These are phyloP conservation scores for Xylaria nigripes DNA, from an alignment of 495 filamentous ascomycete species.

Conservation along the genomic window DNA sequence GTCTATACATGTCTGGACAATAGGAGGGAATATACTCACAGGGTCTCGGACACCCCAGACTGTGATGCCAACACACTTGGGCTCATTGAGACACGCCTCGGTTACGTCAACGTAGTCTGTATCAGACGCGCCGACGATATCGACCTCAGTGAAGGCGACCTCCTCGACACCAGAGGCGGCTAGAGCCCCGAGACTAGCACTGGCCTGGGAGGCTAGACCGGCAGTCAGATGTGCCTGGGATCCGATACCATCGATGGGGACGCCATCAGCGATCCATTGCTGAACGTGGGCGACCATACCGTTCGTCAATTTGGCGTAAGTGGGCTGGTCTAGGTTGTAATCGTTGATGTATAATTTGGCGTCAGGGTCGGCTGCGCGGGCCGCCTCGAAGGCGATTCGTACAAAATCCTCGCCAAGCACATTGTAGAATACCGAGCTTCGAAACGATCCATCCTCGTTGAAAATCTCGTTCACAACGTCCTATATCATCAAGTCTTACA, in stretches of 20 bases:
- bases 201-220: constrained; percentile 37
- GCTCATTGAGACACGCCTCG: constrained; percentile 54
- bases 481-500: constrained; percentile 14
- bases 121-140: constrained; percentile 51
- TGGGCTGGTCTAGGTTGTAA: constrained; percentile 50
- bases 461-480: constrained; percentile 64
- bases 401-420: constrained; percentile 52
- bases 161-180: constrained; percentile 45
- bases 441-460: constrained; percentile 52
- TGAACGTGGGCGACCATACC: constrained; percentile 58
- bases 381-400: constrained; percentile 54
- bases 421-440: constrained; percentile 49
- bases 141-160: constrained; percentile 57
- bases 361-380: constrained; percentile 48
- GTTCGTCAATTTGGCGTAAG: constrained; percentile 43
- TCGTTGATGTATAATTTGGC: constrained; percentile 64
- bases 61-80: constrained; percentile 65
- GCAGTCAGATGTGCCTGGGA: constrained; percentile 54
- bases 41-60: constrained; percentile 67
- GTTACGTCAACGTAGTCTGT: constrained; percentile 56
- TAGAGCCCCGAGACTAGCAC: constrained; percentile 49
- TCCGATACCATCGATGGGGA: constrained; percentile 68
- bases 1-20: no score
- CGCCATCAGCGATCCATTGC: constrained; percentile 55
- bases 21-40: constrained; percentile 29